Conservation (phyloP, 495 filamentous ascomycete genomes). For the Neohortaea acidophila region DNA sequence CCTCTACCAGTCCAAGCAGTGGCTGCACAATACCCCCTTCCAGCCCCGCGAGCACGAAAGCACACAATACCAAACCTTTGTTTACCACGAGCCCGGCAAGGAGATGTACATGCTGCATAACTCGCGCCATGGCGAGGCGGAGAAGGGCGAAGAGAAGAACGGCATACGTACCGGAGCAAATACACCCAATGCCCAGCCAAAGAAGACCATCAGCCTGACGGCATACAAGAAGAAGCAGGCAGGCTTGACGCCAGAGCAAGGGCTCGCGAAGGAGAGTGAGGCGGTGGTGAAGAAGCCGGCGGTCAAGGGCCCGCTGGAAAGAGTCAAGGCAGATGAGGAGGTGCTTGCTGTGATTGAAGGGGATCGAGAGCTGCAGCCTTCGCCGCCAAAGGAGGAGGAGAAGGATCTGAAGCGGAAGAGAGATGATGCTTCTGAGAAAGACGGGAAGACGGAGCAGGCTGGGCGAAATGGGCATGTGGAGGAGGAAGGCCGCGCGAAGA, state of each 20-base stretch:
- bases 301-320: constrained; percentile 10
- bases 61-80: constrained; percentile 15
- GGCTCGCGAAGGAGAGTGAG: not conserved
- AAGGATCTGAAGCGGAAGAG: constrained; percentile 10
- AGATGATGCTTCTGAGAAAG: not conserved
- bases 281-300: not conserved
- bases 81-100: constrained; percentile 15
- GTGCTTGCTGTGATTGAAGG: constrained; percentile 8
- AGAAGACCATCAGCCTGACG: constrained; percentile 16
- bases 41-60: constrained; percentile 4
- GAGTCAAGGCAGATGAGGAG: constrained; percentile 15
- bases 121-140: constrained; percentile 3
- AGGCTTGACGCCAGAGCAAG: constrained; percentile 2
- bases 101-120: constrained; percentile 10
- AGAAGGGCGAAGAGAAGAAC: not conserved
- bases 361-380: not conserved
- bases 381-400: constrained; percentile 1
- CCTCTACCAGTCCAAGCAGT: constrained; percentile 6
- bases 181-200: constrained; percentile 12
- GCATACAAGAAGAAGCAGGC: constrained; percentile 17
- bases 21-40: constrained; percentile 13
- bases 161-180: constrained; percentile 1
- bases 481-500: not conserved
- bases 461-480: constrained; percentile 2
- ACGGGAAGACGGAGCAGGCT: not conserved